These are phyloP conservation scores for Oenanthe sinensis DNA, from an alignment of 129 eudicot species.

Conservation along the genomic window DNA sequence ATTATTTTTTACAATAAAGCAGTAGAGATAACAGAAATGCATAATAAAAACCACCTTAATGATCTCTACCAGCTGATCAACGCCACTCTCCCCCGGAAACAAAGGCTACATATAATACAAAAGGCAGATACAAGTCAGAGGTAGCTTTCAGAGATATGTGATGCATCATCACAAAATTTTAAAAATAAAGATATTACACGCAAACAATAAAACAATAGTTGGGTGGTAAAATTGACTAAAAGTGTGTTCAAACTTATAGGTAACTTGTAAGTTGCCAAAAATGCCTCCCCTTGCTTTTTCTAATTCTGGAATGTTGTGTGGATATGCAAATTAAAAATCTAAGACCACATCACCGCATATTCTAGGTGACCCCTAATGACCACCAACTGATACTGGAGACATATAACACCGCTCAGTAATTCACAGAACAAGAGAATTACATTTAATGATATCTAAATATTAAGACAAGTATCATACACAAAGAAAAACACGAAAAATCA, in stretches of 20 bases:
- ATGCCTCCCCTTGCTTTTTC: not conserved
- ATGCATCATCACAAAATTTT: not conserved
- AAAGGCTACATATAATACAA: conserved; percentile 63
- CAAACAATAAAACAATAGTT: not conserved
- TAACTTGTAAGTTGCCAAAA: not conserved
- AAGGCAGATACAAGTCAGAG: conserved; percentile 7
- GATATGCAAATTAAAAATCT: not conserved
- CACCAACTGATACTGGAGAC: not conserved
- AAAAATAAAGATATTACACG: not conserved
- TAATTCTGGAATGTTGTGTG: not conserved
- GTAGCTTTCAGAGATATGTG: not conserved
- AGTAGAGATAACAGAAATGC: not conserved
- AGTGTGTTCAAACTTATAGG: not conserved
- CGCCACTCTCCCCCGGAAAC: conserved; percentile 98
- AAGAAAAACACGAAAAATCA: not conserved
- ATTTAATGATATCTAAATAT: not conserved
- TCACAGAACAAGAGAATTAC: not conserved
- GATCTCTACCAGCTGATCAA: conserved; percentile 92
- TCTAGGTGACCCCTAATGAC: not conserved
- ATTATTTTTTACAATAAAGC: too few species aligned
- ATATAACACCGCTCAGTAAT: not conserved
- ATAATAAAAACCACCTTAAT: conserved; percentile 47
- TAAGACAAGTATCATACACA: not conserved
- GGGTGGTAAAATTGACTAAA: not conserved
- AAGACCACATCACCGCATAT: not conserved